Evolutionary conservation across 2,329 filamentous ascomycete genomes (phyloP).

Genomic region (Lecanicillium sp.): DNA sequence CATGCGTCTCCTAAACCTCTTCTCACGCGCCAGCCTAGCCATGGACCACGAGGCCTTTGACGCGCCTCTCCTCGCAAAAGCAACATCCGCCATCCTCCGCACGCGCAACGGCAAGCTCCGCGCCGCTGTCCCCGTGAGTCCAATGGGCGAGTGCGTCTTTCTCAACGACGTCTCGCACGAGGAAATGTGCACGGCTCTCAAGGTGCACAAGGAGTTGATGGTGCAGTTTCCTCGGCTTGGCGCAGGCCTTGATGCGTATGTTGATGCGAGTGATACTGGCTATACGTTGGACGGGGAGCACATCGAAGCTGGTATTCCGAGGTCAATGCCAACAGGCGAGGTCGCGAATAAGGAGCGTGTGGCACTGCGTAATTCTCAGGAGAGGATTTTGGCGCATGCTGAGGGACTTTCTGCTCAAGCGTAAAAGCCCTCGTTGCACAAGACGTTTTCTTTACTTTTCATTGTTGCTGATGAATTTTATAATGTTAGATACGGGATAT

Average conservation of each 20-base stretch:
- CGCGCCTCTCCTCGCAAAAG: conserved; percentile 55
- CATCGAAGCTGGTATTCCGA: conserved; percentile 9
- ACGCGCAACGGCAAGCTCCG: conserved; percentile 61
- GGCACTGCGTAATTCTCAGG: too few species aligned
- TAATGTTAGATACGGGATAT: too few species aligned
- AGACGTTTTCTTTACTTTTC: too few species aligned
- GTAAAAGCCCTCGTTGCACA: too few species aligned
- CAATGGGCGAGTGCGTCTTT: conserved; percentile 59
- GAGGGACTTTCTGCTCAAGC: too few species aligned
- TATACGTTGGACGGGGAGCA: conserved; percentile 29
- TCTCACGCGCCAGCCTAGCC: conserved; percentile 60
- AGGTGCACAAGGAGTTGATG: conserved; percentile 55
- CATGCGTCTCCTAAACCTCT: conserved; percentile 53
- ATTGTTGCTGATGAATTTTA: too few species aligned
- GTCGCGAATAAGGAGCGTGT: too few species aligned
- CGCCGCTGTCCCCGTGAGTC: conserved; percentile 55
- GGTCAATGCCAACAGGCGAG: too few species aligned
- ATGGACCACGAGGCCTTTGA: conserved; percentile 65
- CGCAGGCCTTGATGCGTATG: conserved; percentile 59
- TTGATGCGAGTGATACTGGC: conserved; percentile 62
- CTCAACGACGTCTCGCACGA: conserved; percentile 56
- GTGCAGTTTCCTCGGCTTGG: conserved; percentile 55
- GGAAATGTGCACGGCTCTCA: conserved; percentile 53
- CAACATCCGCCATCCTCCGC: conserved; percentile 60
- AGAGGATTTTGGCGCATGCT: too few species aligned